phyloP scores from a whole-genome alignment of 169 alveolate genomes.

The Plasmodium inui region DNA sequence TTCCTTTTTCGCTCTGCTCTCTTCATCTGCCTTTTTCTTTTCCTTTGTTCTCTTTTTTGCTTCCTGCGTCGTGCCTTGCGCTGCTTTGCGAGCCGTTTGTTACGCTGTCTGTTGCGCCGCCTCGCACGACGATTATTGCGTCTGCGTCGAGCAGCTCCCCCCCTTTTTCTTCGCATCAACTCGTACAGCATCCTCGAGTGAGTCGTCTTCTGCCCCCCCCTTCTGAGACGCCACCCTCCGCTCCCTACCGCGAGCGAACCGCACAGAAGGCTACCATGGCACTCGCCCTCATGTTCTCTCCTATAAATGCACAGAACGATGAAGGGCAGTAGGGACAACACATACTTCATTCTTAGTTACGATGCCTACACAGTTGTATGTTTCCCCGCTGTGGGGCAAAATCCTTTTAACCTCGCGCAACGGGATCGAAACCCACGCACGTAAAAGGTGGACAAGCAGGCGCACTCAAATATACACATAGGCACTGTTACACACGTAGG shows the following conservation, averaged over 20 bases:
- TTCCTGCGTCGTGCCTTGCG: neutral
- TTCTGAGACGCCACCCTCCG: neutral
- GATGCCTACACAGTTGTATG: neutral
- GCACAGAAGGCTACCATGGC: neutral
- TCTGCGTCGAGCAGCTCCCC: neutral
- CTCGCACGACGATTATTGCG: neutral
- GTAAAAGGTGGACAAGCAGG: neutral
- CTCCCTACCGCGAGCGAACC: neutral
- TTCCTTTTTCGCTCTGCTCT: neutral
- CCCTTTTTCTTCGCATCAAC: neutral
- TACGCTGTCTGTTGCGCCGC: neutral
- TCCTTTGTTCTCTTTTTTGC: neutral
- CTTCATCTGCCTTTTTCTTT: neutral
- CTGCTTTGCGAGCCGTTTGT: neutral
- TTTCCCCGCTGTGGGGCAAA: neutral
- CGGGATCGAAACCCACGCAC: neutral
- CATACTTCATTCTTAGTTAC: neutral
- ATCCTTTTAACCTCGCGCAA: neutral
- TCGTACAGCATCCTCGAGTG: neutral
- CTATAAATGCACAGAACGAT: neutral
- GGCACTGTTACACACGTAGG: neutral
- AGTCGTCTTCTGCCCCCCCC: neutral
- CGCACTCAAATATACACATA: neutral
- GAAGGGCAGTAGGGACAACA: neutral
- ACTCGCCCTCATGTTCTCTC: neutral